Evolutionary conservation across 768 basidiomycete genomes (phyloP).

Genomic region (Zangia roseola): DNA sequence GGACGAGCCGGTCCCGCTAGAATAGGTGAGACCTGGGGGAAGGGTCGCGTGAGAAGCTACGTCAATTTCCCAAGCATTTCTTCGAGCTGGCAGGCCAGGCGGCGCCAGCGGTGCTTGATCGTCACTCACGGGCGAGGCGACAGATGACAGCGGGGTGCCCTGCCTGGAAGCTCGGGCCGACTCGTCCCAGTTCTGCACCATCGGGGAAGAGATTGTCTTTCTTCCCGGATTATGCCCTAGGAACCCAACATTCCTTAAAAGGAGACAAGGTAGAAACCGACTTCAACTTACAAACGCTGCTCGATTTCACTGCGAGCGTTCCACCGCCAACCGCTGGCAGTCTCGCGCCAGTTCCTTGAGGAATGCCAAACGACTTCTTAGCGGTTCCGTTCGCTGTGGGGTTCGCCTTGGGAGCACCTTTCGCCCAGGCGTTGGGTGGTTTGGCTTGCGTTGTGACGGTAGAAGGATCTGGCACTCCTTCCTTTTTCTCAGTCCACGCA

Average conservation of each 20-base stretch:
- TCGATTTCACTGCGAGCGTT: constrained; percentile 23
- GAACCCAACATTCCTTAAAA: not conserved
- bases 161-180: constrained; percentile 13
- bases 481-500: constrained; percentile 24
- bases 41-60: constrained; percentile 7
- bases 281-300: constrained; percentile 28
- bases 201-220: constrained; percentile 1
- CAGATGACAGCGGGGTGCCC: constrained; percentile 13
- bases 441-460: constrained; percentile 2
- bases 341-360: constrained; percentile 10
- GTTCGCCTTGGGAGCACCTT: constrained; percentile 13
- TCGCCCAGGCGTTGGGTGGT: constrained; percentile 16
- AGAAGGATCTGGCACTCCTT: not conserved
- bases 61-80: constrained; percentile 11
- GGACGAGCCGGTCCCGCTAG: not conserved
- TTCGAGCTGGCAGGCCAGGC: constrained; percentile 8
- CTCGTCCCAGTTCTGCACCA: constrained; percentile 22
- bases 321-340: constrained; percentile 30
- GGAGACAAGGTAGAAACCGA: not conserved
- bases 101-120: constrained; percentile 7
- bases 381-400: constrained; percentile 23
- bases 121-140: not conserved
- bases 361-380: constrained; percentile 10
- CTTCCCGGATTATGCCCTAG: constrained; percentile 17
- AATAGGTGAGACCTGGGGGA: constrained; percentile 14